Conservation (phyloP, 768 basidiomycete genomes). For the Boletus speciosus region DNA sequence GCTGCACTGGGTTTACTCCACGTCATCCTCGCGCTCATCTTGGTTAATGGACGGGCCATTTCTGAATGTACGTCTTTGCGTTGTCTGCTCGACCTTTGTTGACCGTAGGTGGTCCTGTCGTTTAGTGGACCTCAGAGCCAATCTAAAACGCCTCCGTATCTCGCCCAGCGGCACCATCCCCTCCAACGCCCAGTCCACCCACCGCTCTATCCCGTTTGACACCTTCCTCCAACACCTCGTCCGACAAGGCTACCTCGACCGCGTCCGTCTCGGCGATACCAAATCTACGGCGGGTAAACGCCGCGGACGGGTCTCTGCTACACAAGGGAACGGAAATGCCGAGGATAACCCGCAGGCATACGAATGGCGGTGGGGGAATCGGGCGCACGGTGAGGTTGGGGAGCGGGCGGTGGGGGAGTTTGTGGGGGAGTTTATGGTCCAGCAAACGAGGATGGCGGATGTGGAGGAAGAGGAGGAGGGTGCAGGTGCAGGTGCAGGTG, state of each 20-base stretch:
- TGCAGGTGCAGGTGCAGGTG: not conserved
- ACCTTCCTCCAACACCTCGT: constrained; percentile 59
- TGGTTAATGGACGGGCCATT: constrained; percentile 42
- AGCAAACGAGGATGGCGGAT: constrained; percentile 13
- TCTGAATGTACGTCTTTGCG: constrained; percentile 53
- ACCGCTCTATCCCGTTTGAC: constrained; percentile 56
- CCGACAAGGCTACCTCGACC: constrained; percentile 78
- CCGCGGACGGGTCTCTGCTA: constrained; percentile 49
- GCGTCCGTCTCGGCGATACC: constrained; percentile 49
- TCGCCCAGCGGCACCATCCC: constrained; percentile 46
- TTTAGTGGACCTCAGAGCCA: constrained; percentile 67
- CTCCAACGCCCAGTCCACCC: constrained; percentile 48
- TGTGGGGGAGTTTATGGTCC: constrained; percentile 72
- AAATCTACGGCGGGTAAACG: constrained; percentile 48
- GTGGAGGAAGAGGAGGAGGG: constrained; percentile 19
- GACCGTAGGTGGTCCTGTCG: not conserved
- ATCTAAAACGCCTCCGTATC: constrained; percentile 69
- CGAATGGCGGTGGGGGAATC: constrained; percentile 86
- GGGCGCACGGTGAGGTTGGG: constrained; percentile 79
- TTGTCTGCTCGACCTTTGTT: not conserved
- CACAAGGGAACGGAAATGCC: constrained; percentile 27
- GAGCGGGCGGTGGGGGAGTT: constrained; percentile 74
- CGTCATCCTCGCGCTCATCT: constrained; percentile 57
- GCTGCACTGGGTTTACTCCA: constrained; percentile 72
- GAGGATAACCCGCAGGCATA: constrained; percentile 30